Base-by-base conservation (phyloP, 1,284 basidiomycete genomes). In the Microbotryum scabiosae region DNA sequence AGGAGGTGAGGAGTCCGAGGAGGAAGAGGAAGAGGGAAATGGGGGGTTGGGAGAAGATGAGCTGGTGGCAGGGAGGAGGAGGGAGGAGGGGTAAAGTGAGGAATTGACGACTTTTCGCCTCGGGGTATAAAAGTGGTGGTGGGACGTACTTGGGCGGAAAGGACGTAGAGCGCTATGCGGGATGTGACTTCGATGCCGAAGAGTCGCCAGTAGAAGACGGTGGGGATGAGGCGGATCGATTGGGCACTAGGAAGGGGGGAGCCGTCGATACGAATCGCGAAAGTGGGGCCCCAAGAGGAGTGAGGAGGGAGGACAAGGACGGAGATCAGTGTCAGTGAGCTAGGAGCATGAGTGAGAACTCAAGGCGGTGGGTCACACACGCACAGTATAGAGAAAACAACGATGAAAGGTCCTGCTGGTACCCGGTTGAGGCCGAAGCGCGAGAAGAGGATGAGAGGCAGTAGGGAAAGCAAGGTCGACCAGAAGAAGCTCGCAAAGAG, bases 341-440 rank as follows among this genome's bases (percentile, higher is more conserved):
- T 7, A 30, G 30, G 14, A 49, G 55, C 30, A 10, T 2, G 9
- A 8, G 18, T 5, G 89, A 85, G 25, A 91, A 78, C 32, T 80
- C 75, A 87, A 88, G 50, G 90, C 82, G 46, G 88, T 80, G 56
- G 87, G 80, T 59, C 82, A 81, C 86, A 86, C 71, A 91, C 90
- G 75, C 88, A 92, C 51, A 91, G 70, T 51, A 90, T 82, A 70
- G 82, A 82, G 78, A 85, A 86, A 14, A 52, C 41, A n/a, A 68
- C 21, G 2, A 85, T 80, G 44, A 83, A 81, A 0, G 88, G 87
- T 2, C 90, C 90, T 28, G 87, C 76, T 1, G 88, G 84, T 10
- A 92, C 82, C 54, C 81, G 76, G 69, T 87, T 87, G 63, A 92
- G 75, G 4, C 85, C 84, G 7, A 85, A 68, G 7, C 79, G 77